Evolutionary conservation across 2,329 filamentous ascomycete species (phyloP).

Genomic region (Clathrospora elynae): DNA sequence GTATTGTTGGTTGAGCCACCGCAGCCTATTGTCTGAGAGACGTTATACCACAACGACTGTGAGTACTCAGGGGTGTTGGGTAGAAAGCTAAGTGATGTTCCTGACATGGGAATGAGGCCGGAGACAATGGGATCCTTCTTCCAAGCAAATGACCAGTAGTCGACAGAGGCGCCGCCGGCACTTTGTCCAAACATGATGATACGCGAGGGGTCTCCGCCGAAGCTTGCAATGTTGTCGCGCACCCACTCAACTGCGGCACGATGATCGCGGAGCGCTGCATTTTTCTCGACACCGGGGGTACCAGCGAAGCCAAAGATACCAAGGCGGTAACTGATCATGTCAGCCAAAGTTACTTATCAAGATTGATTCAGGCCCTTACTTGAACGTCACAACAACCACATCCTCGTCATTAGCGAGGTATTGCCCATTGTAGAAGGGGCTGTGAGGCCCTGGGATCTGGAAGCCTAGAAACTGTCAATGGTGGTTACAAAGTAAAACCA

Average conservation of each 20-base stretch:
- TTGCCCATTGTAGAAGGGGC: constrained; percentile 36
- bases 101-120: constrained; percentile 56
- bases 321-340: constrained; percentile 39
- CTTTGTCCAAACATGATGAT: constrained; percentile 51
- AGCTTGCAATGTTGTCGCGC: constrained; percentile 48
- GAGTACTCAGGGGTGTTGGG: constrained; percentile 33
- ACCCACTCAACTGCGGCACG: constrained; percentile 47
- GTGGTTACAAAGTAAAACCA: neutral
- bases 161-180: constrained; percentile 50
- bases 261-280: constrained; percentile 44
- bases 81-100: constrained; percentile 48
- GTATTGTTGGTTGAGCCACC: constrained; percentile 29
- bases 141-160: constrained; percentile 58
- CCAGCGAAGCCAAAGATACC: constrained; percentile 50
- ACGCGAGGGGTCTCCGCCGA: constrained; percentile 48
- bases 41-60: constrained; percentile 43
- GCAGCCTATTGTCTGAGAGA: constrained; percentile 48
- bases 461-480: constrained; percentile 22
- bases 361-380: constrained; percentile 17
- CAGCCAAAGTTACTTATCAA: neutral
- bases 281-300: constrained; percentile 42
- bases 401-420: constrained; percentile 36
- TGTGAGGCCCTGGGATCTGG: constrained; percentile 33
- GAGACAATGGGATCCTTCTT: constrained; percentile 56
- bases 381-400: constrained; percentile 39